These are phyloP conservation scores for Spathaspora arborariae DNA, from an alignment of 805 yeast species.

Conservation along the genomic window DNA sequence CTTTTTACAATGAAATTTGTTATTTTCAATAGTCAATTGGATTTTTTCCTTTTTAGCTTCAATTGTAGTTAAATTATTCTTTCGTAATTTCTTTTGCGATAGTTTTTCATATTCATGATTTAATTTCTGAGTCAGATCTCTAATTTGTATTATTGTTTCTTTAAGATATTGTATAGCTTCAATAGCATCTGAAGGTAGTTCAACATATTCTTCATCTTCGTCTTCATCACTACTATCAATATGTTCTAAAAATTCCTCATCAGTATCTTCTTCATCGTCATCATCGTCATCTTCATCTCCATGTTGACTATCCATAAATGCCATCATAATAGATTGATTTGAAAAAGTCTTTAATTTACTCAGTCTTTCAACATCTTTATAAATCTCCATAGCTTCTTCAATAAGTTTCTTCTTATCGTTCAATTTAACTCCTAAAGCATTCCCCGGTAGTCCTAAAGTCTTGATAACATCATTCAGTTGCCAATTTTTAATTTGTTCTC, in stretches of 20 bases:
- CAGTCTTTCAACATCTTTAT: conserved; percentile 40
- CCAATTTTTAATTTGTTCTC: conserved; percentile 45
- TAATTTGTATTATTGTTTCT: conserved; percentile 27
- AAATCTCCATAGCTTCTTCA: conserved; percentile 45
- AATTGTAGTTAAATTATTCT: conserved; percentile 30
- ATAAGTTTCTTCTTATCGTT: conserved; percentile 37
- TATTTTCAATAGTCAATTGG: conserved; percentile 24
- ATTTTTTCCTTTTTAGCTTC: conserved; percentile 42
- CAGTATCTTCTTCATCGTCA: conserved; percentile 7
- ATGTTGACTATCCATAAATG: conserved; percentile 23
- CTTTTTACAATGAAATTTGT: conserved; percentile 36
- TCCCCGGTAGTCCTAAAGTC: conserved; percentile 15
- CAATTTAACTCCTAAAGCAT: conserved; percentile 16
- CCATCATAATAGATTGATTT: conserved; percentile 44
- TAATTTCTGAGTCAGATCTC: conserved; percentile 31
- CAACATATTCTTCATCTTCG: conserved; percentile 26
- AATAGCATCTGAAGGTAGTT: conserved; percentile 28
- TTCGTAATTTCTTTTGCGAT: conserved; percentile 34
- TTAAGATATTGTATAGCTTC: conserved; percentile 32
- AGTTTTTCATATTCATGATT: conserved; percentile 41
- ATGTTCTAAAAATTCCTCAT: conserved; percentile 3
- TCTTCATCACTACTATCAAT: conserved; percentile 9
- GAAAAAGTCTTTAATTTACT: conserved; percentile 43
- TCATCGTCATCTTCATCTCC: conserved; percentile 9
- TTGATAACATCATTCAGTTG: conserved; percentile 34